Base-by-base conservation (phyloP, 2,329 filamentous ascomycete genomes). In the Verticillium longisporum region DNA sequence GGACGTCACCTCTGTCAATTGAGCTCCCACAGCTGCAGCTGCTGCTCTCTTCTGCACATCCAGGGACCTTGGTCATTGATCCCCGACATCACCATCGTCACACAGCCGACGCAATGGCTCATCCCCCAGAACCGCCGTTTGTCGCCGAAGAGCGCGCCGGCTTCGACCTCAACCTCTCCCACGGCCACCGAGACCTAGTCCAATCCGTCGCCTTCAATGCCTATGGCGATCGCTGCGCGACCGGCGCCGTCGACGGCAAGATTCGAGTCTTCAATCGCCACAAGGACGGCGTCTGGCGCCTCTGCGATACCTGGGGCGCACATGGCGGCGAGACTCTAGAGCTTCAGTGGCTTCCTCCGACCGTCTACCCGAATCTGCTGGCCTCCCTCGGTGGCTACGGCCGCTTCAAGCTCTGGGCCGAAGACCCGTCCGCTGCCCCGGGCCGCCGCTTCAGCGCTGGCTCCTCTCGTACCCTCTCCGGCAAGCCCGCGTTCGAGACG, bases 271-370 rank as follows among this genome's bases (percentile, higher is more conserved):
- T 94, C 83, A 91, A 94, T 74, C 84, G 88, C 56, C 89, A 95
- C 71, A 87, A 88, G 66, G 89, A 92, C 68, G 86, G 87, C 53
- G 80, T 85, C 61, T 97, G 92, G 91, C 83, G 85, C 58, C 78
- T 95, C 41, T 90, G 88, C 71, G 94, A 98, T 76, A 92, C 86
- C 61, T 97, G 93, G 92, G 87, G 85, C 56, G 94, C 92, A 18
- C 94, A 98, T 72, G 90, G 92, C 71, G 91, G 91, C 57, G 92
- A 97, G 75, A 89, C 98, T 64, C 81, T 92, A 63, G 92, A 97
- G 91, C 87, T 96, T 60, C 91, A 95, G 81, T 98, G 94, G 93
- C 90, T 96, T 61, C 91, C 92, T 1, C 90, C 92, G 0, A 94
- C 91, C 65, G 88, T 95, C 62, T 95, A 95, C 67, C 92, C 86